These are phyloP conservation scores for Tremellales sp. DNA, from an alignment of 1,284 basidiomycete genomes.

Conservation along the genomic window DNA sequence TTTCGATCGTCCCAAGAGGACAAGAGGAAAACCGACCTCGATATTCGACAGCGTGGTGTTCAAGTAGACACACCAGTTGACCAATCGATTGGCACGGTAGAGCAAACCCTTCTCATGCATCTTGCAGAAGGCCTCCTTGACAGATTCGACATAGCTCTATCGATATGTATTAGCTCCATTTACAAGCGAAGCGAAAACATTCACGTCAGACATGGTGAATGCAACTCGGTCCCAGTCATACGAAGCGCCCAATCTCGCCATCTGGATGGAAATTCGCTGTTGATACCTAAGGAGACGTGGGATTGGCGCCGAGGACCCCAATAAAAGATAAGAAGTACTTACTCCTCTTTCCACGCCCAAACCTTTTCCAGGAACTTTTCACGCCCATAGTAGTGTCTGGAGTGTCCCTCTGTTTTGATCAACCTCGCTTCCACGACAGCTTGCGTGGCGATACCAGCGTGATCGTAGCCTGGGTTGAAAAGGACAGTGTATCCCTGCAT, in stretches of 20 bases:
- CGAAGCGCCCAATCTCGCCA: slow-evolving; percentile 84
- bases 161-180: background rate
- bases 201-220: slow-evolving; percentile 91
- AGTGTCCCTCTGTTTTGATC: slow-evolving; percentile 76
- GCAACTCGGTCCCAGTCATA: slow-evolving; percentile 92
- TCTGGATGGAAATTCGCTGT: slow-evolving; percentile 81
- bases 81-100: slow-evolving; percentile 94
- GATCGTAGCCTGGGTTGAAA: slow-evolving; percentile 94
- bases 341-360: slow-evolving; percentile 97
- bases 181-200: slow-evolving; percentile 17
- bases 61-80: slow-evolving; percentile 96
- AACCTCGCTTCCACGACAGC: slow-evolving; percentile 94
- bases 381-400: slow-evolving; percentile 89
- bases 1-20: background rate
- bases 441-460: slow-evolving; percentile 98
- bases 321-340: slow-evolving; percentile 33
- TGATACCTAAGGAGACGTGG: slow-evolving; percentile 59
- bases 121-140: slow-evolving; percentile 85
- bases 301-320: background rate
- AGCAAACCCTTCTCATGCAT: slow-evolving; percentile 90
- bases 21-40: slow-evolving; percentile 57
- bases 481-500: slow-evolving; percentile 93
- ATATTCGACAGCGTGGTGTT: slow-evolving; percentile 97
- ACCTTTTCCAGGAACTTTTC: slow-evolving; percentile 90
- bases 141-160: slow-evolving; percentile 75